phyloP scores from a whole-genome alignment of 169 alveolate genomes.

The Eimeria necatrix region DNA sequence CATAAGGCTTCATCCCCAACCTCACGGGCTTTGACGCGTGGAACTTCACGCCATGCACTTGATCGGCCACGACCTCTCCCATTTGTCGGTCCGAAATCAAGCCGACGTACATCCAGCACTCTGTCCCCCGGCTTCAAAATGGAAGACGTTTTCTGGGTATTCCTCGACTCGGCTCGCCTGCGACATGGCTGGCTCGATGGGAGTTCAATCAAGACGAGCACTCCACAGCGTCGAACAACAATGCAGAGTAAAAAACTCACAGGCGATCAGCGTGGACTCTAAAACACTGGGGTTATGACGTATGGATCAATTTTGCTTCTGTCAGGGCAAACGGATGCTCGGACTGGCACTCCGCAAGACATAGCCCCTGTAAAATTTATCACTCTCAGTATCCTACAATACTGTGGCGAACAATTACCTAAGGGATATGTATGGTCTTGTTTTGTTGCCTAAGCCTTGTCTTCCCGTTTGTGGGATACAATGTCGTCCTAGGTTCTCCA shows the following conservation, averaged over 20 bases:
- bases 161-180: not conserved
- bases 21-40: not conserved
- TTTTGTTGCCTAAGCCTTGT: not conserved
- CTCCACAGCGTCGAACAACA: too few species aligned
- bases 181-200: too few species aligned
- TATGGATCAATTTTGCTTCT: too few species aligned
- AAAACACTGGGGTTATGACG: too few species aligned
- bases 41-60: not conserved
- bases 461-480: not conserved
- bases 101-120: constrained; percentile 51
- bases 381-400: too few species aligned
- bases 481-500: constrained; percentile 2
- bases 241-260: too few species aligned
- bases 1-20: constrained; percentile 40
- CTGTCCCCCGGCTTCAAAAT: constrained; percentile 30
- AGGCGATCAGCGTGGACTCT: too few species aligned
- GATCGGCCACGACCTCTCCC: not conserved
- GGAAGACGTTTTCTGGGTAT: not conserved
- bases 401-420: not conserved
- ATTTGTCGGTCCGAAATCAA: not conserved
- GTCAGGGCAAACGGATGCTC: too few species aligned
- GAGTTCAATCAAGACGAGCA: too few species aligned
- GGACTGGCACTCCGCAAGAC: too few species aligned
- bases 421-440: not conserved
- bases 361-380: too few species aligned